Evolutionary conservation across 208 protist genomes (phyloP).

Genomic region (Crithidia sp.): DNA sequence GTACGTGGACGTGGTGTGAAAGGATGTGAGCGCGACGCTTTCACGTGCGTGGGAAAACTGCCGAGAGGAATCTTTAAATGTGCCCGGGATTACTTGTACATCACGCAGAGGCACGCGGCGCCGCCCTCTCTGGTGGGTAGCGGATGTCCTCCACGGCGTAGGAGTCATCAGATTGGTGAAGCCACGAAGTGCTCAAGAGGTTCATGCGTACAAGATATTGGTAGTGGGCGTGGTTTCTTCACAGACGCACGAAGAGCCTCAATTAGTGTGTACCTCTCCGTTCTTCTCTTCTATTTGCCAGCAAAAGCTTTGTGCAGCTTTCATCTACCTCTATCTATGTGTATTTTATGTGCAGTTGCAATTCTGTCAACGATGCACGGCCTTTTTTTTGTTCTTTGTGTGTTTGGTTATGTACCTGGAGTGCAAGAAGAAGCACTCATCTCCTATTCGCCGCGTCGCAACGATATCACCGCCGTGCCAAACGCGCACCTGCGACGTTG

Average conservation of each 20-base stretch:
- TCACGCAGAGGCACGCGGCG: not conserved
- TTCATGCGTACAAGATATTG: conserved; percentile 7
- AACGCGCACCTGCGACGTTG: too few species aligned
- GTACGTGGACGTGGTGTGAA: not conserved
- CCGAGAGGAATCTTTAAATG: not conserved
- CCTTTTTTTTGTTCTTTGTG: not conserved
- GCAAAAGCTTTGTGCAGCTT: not conserved
- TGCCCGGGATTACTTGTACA: not conserved
- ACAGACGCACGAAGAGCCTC: too few species aligned
- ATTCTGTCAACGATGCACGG: not conserved
- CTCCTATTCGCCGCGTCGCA: too few species aligned
- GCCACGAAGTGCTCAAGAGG: conserved; percentile 4
- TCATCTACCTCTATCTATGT: not conserved
- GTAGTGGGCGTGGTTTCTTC: too few species aligned
- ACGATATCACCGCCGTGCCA: too few species aligned
- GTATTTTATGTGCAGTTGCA: not conserved
- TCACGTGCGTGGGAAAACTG: too few species aligned
- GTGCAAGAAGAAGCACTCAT: not conserved
- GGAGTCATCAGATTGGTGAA: conserved; percentile 2
- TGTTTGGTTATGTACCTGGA: not conserved
- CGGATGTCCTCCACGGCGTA: not conserved
- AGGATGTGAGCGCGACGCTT: too few species aligned
- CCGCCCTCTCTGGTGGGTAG: not conserved
- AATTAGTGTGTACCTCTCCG: too few species aligned
- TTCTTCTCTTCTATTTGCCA: too few species aligned